A percentile compares a stretch with the other conserved stretches of the same genome.
phyloP scores from a whole-genome alignment of 2,329 filamentous ascomycete genomes.

The Albifimbria verrucaria region DNA sequence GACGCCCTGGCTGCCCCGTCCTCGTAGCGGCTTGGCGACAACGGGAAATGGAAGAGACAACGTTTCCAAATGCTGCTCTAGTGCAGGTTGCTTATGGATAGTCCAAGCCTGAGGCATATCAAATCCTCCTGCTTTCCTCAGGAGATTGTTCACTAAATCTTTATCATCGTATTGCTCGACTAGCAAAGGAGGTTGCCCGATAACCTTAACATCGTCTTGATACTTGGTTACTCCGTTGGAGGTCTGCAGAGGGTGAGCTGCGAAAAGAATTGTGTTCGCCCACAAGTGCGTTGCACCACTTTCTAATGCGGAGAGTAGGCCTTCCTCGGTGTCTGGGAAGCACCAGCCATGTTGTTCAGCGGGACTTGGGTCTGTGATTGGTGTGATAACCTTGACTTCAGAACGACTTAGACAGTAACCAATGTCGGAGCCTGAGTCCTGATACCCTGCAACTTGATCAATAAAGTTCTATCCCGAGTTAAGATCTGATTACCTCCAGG shows the following conservation, averaged over 20 bases:
- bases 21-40: slow-evolving; percentile 45
- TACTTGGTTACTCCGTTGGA: slow-evolving; percentile 28
- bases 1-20: slow-evolving; percentile 47
- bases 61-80: background rate
- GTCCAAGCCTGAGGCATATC: slow-evolving; percentile 36
- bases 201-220: slow-evolving; percentile 28
- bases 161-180: slow-evolving; percentile 51
- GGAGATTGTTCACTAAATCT: slow-evolving; percentile 39
- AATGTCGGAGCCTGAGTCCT: slow-evolving; percentile 16
- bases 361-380: slow-evolving; percentile 6
- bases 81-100: slow-evolving; percentile 7
- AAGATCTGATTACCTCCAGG: slow-evolving; percentile 27
- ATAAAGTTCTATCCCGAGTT: background rate
- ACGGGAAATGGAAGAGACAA: slow-evolving; percentile 27
- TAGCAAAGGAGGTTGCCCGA: slow-evolving; percentile 43
- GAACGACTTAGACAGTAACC: slow-evolving; percentile 13
- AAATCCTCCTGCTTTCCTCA: slow-evolving; percentile 33
- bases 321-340: slow-evolving; percentile 15
- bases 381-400: slow-evolving; percentile 11
- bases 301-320: slow-evolving; percentile 26
- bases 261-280: slow-evolving; percentile 50
- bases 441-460: slow-evolving; percentile 12
- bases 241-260: slow-evolving; percentile 42
- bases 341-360: slow-evolving; percentile 9
- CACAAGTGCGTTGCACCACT: slow-evolving; percentile 42